Percentiles rank a stretch among this genome's conserved stretches.
Conservation (phyloP, 192 early-diverging fungal species). For the Coemansia erecta region DNA sequence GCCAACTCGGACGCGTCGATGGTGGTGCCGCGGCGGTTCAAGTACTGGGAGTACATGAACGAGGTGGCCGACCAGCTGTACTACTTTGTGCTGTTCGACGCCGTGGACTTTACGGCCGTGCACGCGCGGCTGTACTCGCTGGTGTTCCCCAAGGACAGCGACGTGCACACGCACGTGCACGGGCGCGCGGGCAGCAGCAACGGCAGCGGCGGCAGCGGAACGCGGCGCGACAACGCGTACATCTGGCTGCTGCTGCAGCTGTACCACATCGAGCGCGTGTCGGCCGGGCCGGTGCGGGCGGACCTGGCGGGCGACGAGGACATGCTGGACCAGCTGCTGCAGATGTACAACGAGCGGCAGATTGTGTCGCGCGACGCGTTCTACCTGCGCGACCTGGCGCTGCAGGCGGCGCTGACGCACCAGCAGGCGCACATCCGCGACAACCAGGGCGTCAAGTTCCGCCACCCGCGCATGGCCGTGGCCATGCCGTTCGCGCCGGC, state of each 20-base stretch:
- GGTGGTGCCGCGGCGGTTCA: slow-evolving; percentile 64
- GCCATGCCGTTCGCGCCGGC: slow-evolving; percentile 60
- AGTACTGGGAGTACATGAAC: slow-evolving; percentile 73
- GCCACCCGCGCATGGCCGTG: slow-evolving; percentile 64
- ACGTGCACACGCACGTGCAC: slow-evolving; percentile 22
- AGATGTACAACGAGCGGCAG: slow-evolving; percentile 74
- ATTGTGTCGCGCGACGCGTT: slow-evolving; percentile 70
- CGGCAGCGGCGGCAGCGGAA: slow-evolving; percentile 20
- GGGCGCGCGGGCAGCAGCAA: no score
- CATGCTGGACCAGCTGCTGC: slow-evolving; percentile 66
- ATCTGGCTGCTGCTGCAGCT: slow-evolving; percentile 73
- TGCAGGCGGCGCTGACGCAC: slow-evolving; percentile 68
- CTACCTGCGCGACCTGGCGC: slow-evolving; percentile 69
- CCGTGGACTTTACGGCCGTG: slow-evolving; percentile 59
- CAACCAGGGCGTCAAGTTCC: slow-evolving; percentile 64
- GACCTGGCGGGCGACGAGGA: slow-evolving; percentile 71
- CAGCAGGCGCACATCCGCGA: slow-evolving; percentile 65
- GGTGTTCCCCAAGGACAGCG: slow-evolving; percentile 57
- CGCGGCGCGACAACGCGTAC: slow-evolving; percentile 69
- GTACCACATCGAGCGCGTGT: slow-evolving; percentile 65
- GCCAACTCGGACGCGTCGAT: slow-evolving; percentile 53
- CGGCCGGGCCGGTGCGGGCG: slow-evolving; percentile 56
- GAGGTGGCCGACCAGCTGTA: slow-evolving; percentile 76
- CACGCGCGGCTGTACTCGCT: slow-evolving; percentile 56
- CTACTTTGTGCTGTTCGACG: slow-evolving; percentile 61